Conservation (phyloP, 1,139 yeast species). For the Sugiyamaella castrensis region DNA sequence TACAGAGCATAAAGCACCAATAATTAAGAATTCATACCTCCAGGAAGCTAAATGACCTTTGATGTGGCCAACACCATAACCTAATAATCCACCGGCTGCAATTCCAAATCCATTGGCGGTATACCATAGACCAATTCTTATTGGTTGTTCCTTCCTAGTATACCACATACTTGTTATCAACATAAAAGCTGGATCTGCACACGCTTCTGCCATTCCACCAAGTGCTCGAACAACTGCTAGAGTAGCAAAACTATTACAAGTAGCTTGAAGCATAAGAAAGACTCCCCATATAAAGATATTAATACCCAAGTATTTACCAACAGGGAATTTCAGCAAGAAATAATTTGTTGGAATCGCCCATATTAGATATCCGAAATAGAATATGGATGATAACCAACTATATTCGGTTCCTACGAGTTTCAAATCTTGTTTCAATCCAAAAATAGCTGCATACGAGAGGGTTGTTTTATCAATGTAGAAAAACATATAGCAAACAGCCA, state of each 20-base stretch:
- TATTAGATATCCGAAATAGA: constrained; percentile 51
- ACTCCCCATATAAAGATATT: constrained; percentile 52
- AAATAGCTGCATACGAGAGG: constrained; percentile 57
- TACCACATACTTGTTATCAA: constrained; percentile 57
- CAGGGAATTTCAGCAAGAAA: constrained; percentile 51
- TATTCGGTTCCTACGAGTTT: constrained; percentile 42
- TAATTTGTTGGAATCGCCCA: constrained; percentile 55
- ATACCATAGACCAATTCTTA: constrained; percentile 38
- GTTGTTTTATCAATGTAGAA: constrained; percentile 68
- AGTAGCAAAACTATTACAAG: constrained; percentile 44
- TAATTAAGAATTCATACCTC: constrained; percentile 44
- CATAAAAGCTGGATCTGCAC: constrained; percentile 50
- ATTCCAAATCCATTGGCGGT: constrained; percentile 33
- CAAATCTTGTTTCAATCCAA: constrained; percentile 49
- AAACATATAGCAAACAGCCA: constrained; percentile 50
- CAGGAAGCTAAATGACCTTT: constrained; percentile 41
- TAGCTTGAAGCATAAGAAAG: constrained; percentile 48
- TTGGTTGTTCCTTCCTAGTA: constrained; percentile 49
- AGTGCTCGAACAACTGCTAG: constrained; percentile 51
- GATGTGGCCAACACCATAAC: constrained; percentile 47
- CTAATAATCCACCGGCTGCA: constrained; percentile 38
- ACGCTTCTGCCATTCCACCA: constrained; percentile 55
- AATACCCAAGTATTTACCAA: constrained; percentile 49
- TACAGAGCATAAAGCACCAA: constrained; percentile 34
- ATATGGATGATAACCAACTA: constrained; percentile 59